Percentiles rank a stretch among this genome's conserved stretches.
These are phyloP conservation scores for Neoboletus subvelutipes DNA, from an alignment of 768 basidiomycete genomes.

Conservation along the genomic window DNA sequence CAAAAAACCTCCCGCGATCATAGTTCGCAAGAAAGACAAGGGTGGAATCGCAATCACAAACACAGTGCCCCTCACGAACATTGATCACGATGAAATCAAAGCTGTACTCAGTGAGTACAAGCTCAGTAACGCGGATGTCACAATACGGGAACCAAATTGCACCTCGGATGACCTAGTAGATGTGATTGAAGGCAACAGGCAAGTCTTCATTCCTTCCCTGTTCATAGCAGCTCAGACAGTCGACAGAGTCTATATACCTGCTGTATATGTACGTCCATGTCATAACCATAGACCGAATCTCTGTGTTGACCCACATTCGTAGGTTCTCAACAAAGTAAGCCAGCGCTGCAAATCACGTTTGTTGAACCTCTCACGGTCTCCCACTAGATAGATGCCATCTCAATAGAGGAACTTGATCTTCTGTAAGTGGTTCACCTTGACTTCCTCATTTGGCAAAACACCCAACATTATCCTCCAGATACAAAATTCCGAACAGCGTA, in stretches of 20 bases:
- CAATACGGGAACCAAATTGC: constrained; percentile 88
- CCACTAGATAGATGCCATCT: constrained; percentile 91
- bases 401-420: constrained; percentile 95
- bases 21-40: constrained; percentile 83
- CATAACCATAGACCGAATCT: background rate
- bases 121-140: constrained; percentile 84
- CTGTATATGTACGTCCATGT: constrained; percentile 67
- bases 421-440: constrained; percentile 46
- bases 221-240: constrained; percentile 3
- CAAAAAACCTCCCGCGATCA: constrained; percentile 88
- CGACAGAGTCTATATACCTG: constrained; percentile 86
- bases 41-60: constrained; percentile 93
- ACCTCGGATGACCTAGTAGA: constrained; percentile 97
- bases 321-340: constrained; percentile 82
- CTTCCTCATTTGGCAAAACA: background rate
- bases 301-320: constrained; percentile 3
- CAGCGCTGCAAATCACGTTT: background rate
- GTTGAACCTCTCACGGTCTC: constrained; percentile 1
- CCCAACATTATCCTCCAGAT: constrained; percentile 38
- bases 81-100: constrained; percentile 95
- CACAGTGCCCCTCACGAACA: constrained; percentile 93
- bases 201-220: background rate
- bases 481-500: constrained; percentile 94
- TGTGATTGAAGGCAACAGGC: constrained; percentile 94
- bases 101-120: constrained; percentile 93